Conservation (phyloP, 257 asterid genomes). For the Nemophila menziesii region DNA sequence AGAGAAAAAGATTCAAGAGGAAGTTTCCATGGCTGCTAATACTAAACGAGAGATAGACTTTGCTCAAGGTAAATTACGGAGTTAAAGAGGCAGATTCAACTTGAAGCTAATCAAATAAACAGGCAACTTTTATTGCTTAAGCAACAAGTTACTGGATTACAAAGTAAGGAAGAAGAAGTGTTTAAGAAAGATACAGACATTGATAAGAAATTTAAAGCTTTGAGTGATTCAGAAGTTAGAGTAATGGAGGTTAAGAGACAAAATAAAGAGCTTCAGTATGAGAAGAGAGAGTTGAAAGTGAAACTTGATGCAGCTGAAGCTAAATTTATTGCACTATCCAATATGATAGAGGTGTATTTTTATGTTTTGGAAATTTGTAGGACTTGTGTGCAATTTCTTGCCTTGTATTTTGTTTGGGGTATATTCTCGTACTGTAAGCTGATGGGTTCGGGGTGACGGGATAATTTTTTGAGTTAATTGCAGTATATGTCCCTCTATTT, state of each 20-base stretch:
- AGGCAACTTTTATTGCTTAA: constrained; percentile 77
- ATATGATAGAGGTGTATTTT: constrained; percentile 93
- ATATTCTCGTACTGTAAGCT: too few species aligned
- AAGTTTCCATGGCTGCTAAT: constrained; percentile 45
- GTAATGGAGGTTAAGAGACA: constrained; percentile 82
- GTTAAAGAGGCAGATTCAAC: constrained; percentile 74
- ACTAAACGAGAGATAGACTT: constrained; percentile 60
- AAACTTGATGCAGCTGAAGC: constrained; percentile 71
- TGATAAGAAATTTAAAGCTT: constrained; percentile 68
- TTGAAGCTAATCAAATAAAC: constrained; percentile 82
- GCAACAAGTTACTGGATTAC: constrained; percentile 83
- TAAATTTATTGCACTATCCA: constrained; percentile 53
- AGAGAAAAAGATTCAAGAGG: constrained; percentile 91
- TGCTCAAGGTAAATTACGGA: constrained; percentile 70
- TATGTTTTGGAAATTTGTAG: too few species aligned
- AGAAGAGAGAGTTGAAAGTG: constrained; percentile 65
- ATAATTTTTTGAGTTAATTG: too few species aligned
- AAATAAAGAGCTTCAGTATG: constrained; percentile 91
- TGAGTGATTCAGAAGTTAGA: constrained; percentile 71
- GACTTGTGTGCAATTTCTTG: too few species aligned
- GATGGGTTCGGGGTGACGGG: too few species aligned
- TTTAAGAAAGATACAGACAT: constrained; percentile 44
- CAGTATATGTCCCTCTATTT: too few species aligned
- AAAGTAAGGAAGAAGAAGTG: constrained; percentile 66
- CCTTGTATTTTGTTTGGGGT: too few species aligned